Evolutionary conservation across 2,329 filamentous ascomycete genomes (phyloP), one percentile per base, ranked within the genome.

Genomic region (Cytospora mali): DNA sequence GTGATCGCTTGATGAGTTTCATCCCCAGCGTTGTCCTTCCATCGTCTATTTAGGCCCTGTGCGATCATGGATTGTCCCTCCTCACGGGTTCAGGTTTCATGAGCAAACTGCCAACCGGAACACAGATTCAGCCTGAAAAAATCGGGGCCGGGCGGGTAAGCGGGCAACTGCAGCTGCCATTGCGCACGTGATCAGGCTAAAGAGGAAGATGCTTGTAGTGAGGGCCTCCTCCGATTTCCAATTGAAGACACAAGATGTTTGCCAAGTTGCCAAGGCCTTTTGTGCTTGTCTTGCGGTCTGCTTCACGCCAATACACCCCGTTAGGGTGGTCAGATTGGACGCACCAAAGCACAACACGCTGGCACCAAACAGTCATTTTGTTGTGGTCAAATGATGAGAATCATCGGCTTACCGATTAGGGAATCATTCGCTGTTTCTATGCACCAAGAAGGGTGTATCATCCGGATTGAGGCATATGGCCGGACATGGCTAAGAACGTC

Each of bases 101-200:
- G 51, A 46, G 27, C 52, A 50, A n/a, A 51, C 60, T 63, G 52
- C 63, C 56, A 62, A 65, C 63, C 60, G 56, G 63, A 65, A 57
- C 56, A 63, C 63, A 60, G 56, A 46, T 42, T 48, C 56, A 60
- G 55, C 61, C 51, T 60, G 50, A 27, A 39, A 63, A 62, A 60
- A 60, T 57, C 61, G 61, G 63, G 63, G 58, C 31, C 35, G 58
- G 53, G 51, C 62, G 62, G 61, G 63, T 53, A 48, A 49, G 56
- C 60, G 60, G 60, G 52, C 48, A 52, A 51, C 48, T 61, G 63
- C 63, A 65, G 62, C 46, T 42, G 39, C 52, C 50, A 46, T 39
- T n/a, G 56, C 35, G 58, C 63, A 65, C 63, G 63, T 65, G 63
- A 65, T 55, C 55, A 18, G 16, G 18, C 33, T 51, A 46, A 55